Evolutionary conservation across 768 basidiomycete genomes (phyloP), one percentile per base, ranked within the genome.

Genomic region (Lentinula boryana): DNA sequence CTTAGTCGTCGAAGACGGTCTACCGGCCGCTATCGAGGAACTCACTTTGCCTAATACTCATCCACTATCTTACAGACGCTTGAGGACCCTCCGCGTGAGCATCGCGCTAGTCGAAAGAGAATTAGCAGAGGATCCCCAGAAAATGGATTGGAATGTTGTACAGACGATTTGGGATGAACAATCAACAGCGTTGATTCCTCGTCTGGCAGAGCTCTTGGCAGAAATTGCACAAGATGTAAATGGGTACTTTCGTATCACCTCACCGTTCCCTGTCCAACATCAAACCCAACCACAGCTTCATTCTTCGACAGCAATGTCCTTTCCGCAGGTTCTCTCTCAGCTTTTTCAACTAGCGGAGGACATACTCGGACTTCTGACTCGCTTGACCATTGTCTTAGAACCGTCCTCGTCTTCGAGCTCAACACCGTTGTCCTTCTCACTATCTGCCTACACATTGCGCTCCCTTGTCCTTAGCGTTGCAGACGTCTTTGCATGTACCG

Each of bases 1-100:
- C 0, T 71, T 79, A 27, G 82, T 92, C n/a, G 86, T 83, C 0
- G 83, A 89, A 36, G 84, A 88, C 60, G 89, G 89, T 1, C 67
- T 90, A 2, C 66, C 77, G 0, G 82, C 83, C 18, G 88, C 86
- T 1, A 71, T 89, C 12, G 84, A 86, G 51, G 86, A 89, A 66
- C 71, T 91, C 31, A 64, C 77, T 55, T 78, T 76, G 66, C 70
- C 77, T 56, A 78, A 75, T 62, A 75, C 78, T 35, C 77, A 77
- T 15, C 84, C 86, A 35, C 74, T 84, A 56, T 81, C 82, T 1
- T 67, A 78, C 23, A 77, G 79, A 18, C 76, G 81, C 49, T 67
- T 90, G 18, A 80, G 84, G 36, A 82, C 80, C 6, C 70, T 92
- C 13, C 82, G 89, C 1, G 84, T 88, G 32, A 84, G 89, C 0